phyloP scores from a whole-genome alignment of 306 rosid species.

The Quercus rubra region DNA sequence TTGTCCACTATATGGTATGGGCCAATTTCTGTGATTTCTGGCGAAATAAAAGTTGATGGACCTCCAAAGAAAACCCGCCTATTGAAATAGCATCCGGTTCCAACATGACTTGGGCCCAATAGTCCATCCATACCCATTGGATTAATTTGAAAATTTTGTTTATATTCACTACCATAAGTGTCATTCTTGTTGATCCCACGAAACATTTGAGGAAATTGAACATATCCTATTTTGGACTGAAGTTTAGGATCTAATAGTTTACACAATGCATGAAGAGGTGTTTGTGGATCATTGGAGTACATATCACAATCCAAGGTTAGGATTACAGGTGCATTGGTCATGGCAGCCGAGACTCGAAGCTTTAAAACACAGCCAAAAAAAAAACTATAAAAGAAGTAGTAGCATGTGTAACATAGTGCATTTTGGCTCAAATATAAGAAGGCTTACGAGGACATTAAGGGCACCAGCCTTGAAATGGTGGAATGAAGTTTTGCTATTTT shows the following conservation, averaged over 20 bases:
- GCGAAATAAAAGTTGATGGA: conserved; percentile 12
- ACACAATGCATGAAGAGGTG: conserved; percentile 29
- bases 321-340: conserved; percentile 45
- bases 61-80: conserved; percentile 36
- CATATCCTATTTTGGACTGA: neutral
- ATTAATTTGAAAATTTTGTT: neutral
- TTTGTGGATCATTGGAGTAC: conserved; percentile 41
- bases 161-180: conserved; percentile 17
- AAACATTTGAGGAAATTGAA: conserved; percentile 40
- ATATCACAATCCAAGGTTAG: conserved; percentile 39
- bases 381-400: no score
- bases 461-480: conserved; percentile 55
- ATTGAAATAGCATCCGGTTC: conserved; percentile 35
- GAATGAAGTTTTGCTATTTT: conserved; percentile 18
- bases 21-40: conserved; percentile 14
- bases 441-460: conserved; percentile 36
- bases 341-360: conserved; percentile 44
- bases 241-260: conserved; percentile 18
- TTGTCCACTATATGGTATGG: conserved; percentile 18
- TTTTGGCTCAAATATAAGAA: no score
- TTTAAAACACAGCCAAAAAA: neutral
- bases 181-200: conserved; percentile 29
- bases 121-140: conserved; percentile 33
- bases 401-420: no score
- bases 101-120: conserved; percentile 23